These are phyloP conservation scores for Phytophthora pinifolia DNA, from an alignment of 352 stramenopile species.

Conservation along the genomic window DNA sequence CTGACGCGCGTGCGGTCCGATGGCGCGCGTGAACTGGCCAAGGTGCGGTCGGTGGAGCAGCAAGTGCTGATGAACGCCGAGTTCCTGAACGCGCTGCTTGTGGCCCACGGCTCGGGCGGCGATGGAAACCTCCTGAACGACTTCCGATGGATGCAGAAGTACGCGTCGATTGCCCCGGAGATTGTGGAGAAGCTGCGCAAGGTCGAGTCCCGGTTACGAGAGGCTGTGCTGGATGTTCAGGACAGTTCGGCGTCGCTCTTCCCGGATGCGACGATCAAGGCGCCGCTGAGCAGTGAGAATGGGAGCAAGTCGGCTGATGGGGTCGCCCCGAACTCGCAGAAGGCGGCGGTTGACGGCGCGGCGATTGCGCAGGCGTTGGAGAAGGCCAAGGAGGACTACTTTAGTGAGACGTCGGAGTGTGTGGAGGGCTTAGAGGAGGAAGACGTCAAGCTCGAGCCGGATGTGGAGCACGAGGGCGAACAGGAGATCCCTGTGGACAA, in stretches of 20 bases:
- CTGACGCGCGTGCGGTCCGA: constrained; percentile 36
- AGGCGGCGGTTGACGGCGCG: constrained; percentile 27
- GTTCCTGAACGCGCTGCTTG: constrained; percentile 55
- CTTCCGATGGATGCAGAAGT: constrained; percentile 51
- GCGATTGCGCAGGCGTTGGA: constrained; percentile 31
- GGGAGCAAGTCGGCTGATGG: constrained; percentile 5
- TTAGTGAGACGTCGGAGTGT: constrained; percentile 31
- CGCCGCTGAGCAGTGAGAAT: constrained; percentile 3
- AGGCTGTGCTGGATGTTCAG: constrained; percentile 34
- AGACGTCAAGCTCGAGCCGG: constrained; percentile 24
- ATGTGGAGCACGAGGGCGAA: constrained; percentile 27
- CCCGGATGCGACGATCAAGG: constrained; percentile 10
- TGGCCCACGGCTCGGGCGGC: constrained; percentile 26
- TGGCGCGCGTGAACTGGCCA: constrained; percentile 35
- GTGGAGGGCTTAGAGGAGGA: constrained; percentile 28
- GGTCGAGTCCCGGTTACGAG: constrained; percentile 44
- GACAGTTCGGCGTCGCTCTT: constrained; percentile 19
- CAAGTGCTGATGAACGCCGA: constrained; percentile 62
- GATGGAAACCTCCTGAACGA: constrained; percentile 28
- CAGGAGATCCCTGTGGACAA: constrained; percentile 20
- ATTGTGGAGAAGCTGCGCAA: constrained; percentile 46
- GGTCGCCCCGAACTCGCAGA: constrained; percentile 27
- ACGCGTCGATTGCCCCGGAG: constrained; percentile 46
- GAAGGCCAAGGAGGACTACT: constrained; percentile 37
- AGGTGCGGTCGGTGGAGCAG: constrained; percentile 48